Base-by-base conservation (phyloP, 164 flowering plant genomes). In the Nelumbo lutea region DNA sequence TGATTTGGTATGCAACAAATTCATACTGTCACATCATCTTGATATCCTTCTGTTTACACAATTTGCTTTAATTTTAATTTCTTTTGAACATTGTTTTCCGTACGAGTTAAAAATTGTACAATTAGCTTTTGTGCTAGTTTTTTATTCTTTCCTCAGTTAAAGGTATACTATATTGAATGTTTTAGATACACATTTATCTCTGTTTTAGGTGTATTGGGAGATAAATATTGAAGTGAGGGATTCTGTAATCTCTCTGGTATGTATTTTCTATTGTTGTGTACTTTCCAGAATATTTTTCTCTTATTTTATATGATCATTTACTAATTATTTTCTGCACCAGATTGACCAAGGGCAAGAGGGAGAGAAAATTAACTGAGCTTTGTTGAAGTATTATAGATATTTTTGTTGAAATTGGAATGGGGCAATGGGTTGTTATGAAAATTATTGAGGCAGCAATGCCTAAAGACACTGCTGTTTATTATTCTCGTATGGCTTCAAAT, bases 331-430 rank as follows among this genome's bases (percentile, higher is more conserved):
- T 71, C 61, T 70, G 11, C 42, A 43, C 42, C 59, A 75, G 81
- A 67, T 75, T 70, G 69, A 79, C 53, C 73, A 70, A 69, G 81
- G 69, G 61, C 74, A 76, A 5, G 73, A 72, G 46, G 76, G 76
- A 4, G 90, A 84, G 77, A 95, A 86, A 75, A 88, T 92, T 65
- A 92, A 90, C 67, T 75, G 88, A 66, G 90, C 90, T 57, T 75
- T 92, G 64, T 73, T 92, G 76, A 90, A 90, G 78, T 76, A 86
- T 87, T 9, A 72, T 92, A 55, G 94, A 84, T 74, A 86, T 92
- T 63, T 87, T 83, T 75, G 90, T 92, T 66, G 92, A 88, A 73
- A 86, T 88, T 63, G 96, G 97, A 42, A 88, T 88, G 91, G 87
- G 87, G 58, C 72, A 9, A 87, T 88, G 90, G 85, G 85, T 64